Evolutionary conservation across 2,329 filamentous ascomycete genomes (phyloP).

Genomic region (Xylariaceae sp.): DNA sequence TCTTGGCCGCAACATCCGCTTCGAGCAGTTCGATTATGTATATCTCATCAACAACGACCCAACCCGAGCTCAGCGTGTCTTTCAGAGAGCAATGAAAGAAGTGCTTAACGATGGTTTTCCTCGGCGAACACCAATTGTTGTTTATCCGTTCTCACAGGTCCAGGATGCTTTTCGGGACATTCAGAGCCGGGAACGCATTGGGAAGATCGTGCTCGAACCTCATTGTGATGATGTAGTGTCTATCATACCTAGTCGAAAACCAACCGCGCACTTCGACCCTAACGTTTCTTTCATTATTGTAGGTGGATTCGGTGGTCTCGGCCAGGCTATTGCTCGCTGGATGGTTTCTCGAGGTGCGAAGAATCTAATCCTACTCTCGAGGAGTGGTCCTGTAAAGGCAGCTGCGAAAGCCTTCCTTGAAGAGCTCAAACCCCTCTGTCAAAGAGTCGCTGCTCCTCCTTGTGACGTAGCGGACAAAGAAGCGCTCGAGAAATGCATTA

Average conservation of each 20-base stretch:
- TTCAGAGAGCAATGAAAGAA: constrained; percentile 23
- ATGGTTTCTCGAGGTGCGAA: constrained; percentile 15
- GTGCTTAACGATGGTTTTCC: background rate
- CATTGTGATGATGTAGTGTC: constrained; percentile 25
- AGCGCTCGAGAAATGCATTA: constrained; percentile 38
- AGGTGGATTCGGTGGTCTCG: constrained; percentile 40
- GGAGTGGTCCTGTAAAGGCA: constrained; percentile 19
- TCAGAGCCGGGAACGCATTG: constrained; percentile 23
- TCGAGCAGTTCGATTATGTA: constrained; percentile 26
- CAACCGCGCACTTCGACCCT: constrained; percentile 19
- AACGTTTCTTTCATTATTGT: constrained; percentile 35
- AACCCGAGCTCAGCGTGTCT: constrained; percentile 20
- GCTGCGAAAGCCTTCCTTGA: constrained; percentile 25
- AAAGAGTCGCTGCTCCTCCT: constrained; percentile 33
- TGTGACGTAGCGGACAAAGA: constrained; percentile 39
- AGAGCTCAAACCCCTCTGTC: constrained; percentile 32
- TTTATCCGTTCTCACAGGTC: constrained; percentile 21
- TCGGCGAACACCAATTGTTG: constrained; percentile 6
- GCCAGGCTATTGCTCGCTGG: constrained; percentile 26
- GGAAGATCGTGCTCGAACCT: constrained; percentile 30
- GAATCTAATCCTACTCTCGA: constrained; percentile 22
- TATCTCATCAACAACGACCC: constrained; percentile 19
- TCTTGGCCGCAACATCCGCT: constrained; percentile 25
- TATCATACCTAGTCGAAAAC: constrained; percentile 22
- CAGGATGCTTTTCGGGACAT: constrained; percentile 30